Conservation (phyloP, 768 basidiomycete genomes). For the Tricholoma sp. region DNA sequence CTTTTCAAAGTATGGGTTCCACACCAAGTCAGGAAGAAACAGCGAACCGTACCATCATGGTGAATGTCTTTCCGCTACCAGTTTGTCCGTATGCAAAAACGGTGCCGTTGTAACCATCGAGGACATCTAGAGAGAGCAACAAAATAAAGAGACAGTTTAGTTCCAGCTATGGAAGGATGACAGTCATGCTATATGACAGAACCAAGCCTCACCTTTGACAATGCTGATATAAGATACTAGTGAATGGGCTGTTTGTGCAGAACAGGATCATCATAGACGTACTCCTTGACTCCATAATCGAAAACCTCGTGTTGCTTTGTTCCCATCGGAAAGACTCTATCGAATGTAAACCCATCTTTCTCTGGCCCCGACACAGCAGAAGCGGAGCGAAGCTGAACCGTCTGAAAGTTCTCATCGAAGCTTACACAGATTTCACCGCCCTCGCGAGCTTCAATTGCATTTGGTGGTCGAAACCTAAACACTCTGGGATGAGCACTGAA, state of each 20-base stretch:
- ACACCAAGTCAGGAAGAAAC: slow-evolving; percentile 5
- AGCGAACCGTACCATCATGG: slow-evolving; percentile 80
- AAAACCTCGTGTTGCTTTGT: slow-evolving; percentile 93
- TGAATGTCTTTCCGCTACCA: slow-evolving; percentile 89
- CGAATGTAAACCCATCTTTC: slow-evolving; percentile 97
- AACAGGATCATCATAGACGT: slow-evolving; percentile 27
- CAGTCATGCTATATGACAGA: slow-evolving; percentile 1
- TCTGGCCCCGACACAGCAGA: slow-evolving; percentile 76
- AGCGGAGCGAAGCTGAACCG: slow-evolving; percentile 73
- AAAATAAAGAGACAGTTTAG: not conserved
- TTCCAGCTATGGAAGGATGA: not conserved
- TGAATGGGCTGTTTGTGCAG: slow-evolving; percentile 11
- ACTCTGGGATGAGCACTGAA: slow-evolving; percentile 10
- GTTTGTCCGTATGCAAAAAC: slow-evolving; percentile 88
- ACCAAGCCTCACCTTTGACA: slow-evolving; percentile 64
- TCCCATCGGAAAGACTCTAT: slow-evolving; percentile 90
- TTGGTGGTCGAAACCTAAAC: slow-evolving; percentile 88
- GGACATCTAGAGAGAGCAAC: slow-evolving; percentile 63
- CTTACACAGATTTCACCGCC: slow-evolving; percentile 86
- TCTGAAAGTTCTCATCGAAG: slow-evolving; percentile 83
- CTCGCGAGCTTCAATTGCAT: slow-evolving; percentile 84
- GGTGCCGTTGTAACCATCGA: slow-evolving; percentile 98
- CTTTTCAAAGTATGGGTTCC: slow-evolving; percentile 35
- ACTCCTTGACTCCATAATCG: slow-evolving; percentile 98
- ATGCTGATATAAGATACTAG: slow-evolving; percentile 48